A percentile compares a stretch with the other conserved stretches of the same genome.
phyloP scores from a whole-genome alignment of 345 rosid species.

The Populus ilicifolia region DNA sequence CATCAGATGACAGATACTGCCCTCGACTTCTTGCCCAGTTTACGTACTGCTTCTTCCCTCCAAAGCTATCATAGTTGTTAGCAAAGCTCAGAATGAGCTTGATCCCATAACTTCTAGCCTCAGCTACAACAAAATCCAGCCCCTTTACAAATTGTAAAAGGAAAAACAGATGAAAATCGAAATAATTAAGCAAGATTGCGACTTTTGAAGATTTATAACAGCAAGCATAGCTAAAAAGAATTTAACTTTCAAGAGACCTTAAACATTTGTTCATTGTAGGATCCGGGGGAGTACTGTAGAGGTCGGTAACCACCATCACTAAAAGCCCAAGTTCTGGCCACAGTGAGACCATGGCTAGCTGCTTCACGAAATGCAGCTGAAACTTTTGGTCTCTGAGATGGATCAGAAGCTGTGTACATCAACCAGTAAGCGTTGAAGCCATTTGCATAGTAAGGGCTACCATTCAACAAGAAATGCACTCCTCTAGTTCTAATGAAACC shows the following conservation, averaged over 20 bases:
- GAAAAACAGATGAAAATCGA: not conserved
- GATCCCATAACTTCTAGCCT: slow-evolving; percentile 31
- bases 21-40: slow-evolving; percentile 24
- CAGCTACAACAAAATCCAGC: slow-evolving; percentile 32
- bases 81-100: slow-evolving; percentile 30
- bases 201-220: not conserved
- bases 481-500: slow-evolving; percentile 26
- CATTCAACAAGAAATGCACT: slow-evolving; percentile 26
- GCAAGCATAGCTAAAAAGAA: not conserved
- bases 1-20: slow-evolving; percentile 23
- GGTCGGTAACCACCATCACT: slow-evolving; percentile 35
- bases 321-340: slow-evolving; percentile 35
- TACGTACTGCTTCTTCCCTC: slow-evolving; percentile 34
- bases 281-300: slow-evolving; percentile 28
- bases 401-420: slow-evolving; percentile 31
- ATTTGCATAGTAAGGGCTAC: slow-evolving; percentile 27
- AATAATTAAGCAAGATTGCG: not conserved
- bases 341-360: slow-evolving; percentile 24
- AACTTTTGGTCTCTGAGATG: slow-evolving; percentile 27
- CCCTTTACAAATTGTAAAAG: slow-evolving; percentile 11
- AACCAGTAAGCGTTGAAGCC: slow-evolving; percentile 37
- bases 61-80: slow-evolving; percentile 32
- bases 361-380: slow-evolving; percentile 28
- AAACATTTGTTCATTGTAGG: slow-evolving; percentile 28
- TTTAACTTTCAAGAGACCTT: slow-evolving; percentile 12